phyloP scores from a whole-genome alignment of 1,284 basidiomycete genomes.

The Cryptococcus deneoformans region DNA sequence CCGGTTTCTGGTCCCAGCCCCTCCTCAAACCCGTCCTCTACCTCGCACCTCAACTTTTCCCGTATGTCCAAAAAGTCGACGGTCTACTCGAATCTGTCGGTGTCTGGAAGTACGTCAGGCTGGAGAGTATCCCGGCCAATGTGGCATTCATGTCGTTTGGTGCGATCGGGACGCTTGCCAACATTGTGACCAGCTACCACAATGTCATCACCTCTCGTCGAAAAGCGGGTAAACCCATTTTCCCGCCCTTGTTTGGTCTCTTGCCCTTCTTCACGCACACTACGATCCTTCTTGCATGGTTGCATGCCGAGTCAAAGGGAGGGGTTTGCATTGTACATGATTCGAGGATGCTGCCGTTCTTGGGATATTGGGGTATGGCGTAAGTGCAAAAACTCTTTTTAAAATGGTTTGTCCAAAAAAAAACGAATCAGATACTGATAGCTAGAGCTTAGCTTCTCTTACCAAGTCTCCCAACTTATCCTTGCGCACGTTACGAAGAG shows the following conservation, averaged over 20 bases:
- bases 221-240: conserved; percentile 52
- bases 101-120: conserved; percentile 23
- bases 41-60: conserved; percentile 22
- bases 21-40: conserved; percentile 28
- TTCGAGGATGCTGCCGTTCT: conserved; percentile 76
- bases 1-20: conserved; percentile 66
- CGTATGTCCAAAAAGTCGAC: conserved; percentile 27
- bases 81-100: conserved; percentile 13
- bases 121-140: conserved; percentile 68
- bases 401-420: neutral
- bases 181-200: conserved; percentile 72
- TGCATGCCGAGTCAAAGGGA: conserved; percentile 59
- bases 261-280: conserved; percentile 74
- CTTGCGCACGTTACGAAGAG: conserved; percentile 85
- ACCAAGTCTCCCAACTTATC: conserved; percentile 83
- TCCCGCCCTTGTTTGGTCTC: conserved; percentile 67
- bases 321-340: conserved; percentile 54
- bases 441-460: conserved; percentile 46
- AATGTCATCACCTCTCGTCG: conserved; percentile 65
- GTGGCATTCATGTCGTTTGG: conserved; percentile 85
- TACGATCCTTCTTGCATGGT: conserved; percentile 72
- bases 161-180: conserved; percentile 69
- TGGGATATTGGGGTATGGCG: conserved; percentile 84
- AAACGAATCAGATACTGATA: too few relatives aligned
- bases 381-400: conserved; percentile 14